These are phyloP conservation scores for Sisymbrium irio DNA, from an alignment of 345 rosid genomes.

Conservation along the genomic window DNA sequence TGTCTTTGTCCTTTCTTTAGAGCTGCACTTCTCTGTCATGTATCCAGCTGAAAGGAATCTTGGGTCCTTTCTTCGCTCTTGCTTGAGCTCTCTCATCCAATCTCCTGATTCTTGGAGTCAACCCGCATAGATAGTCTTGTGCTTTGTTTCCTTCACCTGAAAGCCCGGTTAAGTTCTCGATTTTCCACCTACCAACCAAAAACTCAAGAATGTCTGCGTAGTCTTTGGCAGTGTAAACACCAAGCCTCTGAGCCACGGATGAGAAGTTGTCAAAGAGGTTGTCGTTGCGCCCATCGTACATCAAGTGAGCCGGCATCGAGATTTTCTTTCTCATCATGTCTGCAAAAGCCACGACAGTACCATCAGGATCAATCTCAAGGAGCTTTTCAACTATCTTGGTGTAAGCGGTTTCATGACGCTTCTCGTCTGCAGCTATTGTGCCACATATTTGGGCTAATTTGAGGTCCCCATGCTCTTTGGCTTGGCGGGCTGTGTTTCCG, in stretches of 20 bases:
- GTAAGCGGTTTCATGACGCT: constrained; percentile 94
- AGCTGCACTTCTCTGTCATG: constrained; percentile 66
- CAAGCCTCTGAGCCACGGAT: constrained; percentile 81
- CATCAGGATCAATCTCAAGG: constrained; percentile 82
- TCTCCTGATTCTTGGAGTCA: constrained; percentile 68
- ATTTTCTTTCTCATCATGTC: constrained; percentile 98
- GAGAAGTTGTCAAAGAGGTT: constrained; percentile 77
- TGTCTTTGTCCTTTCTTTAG: constrained; percentile 23
- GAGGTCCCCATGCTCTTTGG: constrained; percentile 75
- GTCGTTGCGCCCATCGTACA: constrained; percentile 75
- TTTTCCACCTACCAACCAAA: constrained; percentile 82
- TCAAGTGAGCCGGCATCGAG: constrained; percentile 94
- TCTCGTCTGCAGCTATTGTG: constrained; percentile 83
- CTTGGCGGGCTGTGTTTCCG: constrained; percentile 89
- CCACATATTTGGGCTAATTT: constrained; percentile 93
- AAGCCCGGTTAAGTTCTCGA: constrained; percentile 57
- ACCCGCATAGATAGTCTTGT: constrained; percentile 75
- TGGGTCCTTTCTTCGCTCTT: constrained; percentile 55
- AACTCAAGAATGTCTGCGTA: constrained; percentile 85
- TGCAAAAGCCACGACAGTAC: constrained; percentile 66
- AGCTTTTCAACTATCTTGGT: constrained; percentile 86
- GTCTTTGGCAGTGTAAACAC: constrained; percentile 84
- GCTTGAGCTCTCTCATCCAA: constrained; percentile 86
- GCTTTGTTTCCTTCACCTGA: constrained; percentile 81
- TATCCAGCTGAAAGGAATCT: constrained; percentile 82